phyloP scores from a whole-genome alignment of 2,329 filamentous ascomycete genomes.

The Ceratocystis variospora region DNA sequence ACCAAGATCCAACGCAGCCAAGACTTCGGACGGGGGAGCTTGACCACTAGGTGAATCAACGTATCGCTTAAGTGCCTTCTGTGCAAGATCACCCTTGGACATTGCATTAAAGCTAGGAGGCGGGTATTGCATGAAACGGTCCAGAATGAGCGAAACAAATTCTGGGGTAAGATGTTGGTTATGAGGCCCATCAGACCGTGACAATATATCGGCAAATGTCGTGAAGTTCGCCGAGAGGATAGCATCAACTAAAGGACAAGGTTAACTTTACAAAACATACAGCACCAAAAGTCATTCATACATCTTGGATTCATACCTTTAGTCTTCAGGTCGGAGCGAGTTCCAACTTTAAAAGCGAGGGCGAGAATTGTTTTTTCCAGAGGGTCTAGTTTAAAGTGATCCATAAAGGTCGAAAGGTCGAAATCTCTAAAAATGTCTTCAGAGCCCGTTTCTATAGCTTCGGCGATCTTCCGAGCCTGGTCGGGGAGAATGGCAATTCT shows the following conservation, averaged over 20 bases:
- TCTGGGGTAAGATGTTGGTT: constrained; percentile 52
- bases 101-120: constrained; percentile 73
- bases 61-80: constrained; percentile 56
- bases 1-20: constrained; percentile 55
- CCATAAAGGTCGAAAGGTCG: constrained; percentile 86
- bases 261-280: constrained; percentile 14
- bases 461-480: constrained; percentile 81
- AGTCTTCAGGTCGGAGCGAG: constrained; percentile 65
- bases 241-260: constrained; percentile 54
- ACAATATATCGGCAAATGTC: constrained; percentile 64
- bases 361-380: constrained; percentile 77
- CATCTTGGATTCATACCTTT: constrained; percentile 50
- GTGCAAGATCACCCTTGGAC: constrained; percentile 53
- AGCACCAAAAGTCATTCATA: constrained; percentile 10
- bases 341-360: constrained; percentile 73
- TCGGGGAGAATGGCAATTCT: constrained; percentile 70
- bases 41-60: constrained; percentile 33
- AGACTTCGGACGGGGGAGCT: constrained; percentile 54
- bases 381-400: constrained; percentile 87
- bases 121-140: constrained; percentile 75
- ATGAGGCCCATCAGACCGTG: constrained; percentile 46
- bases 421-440: constrained; percentile 94
- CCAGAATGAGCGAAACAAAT: constrained; percentile 67
- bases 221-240: constrained; percentile 70
- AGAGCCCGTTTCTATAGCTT: constrained; percentile 78